Percentiles rank a stretch among this genome's conserved stretches.
phyloP scores from a whole-genome alignment of 2,329 filamentous ascomycete genomes.

The Neofusicoccum parvum region DNA sequence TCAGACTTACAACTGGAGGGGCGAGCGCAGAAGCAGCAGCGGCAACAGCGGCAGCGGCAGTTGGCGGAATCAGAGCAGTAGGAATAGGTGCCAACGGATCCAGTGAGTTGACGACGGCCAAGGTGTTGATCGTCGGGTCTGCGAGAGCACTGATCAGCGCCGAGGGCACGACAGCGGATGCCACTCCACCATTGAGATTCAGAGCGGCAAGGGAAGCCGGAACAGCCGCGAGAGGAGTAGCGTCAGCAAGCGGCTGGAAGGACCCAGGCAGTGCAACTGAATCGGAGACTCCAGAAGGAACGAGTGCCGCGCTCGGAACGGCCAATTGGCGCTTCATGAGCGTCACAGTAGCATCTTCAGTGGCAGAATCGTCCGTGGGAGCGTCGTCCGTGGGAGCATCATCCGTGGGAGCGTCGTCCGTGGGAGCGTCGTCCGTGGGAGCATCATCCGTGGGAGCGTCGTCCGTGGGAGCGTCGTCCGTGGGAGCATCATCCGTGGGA shows the following conservation, averaged over 20 bases:
- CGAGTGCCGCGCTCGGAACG: not conserved
- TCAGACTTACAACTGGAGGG: not conserved
- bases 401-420: not conserved
- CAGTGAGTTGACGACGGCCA: not conserved
- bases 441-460: not conserved
- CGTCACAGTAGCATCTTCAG: not conserved
- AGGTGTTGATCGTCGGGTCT: not conserved
- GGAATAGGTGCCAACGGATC: not conserved
- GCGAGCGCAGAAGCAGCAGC: not conserved
- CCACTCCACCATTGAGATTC: not conserved
- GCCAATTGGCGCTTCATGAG: not conserved
- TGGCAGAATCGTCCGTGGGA: not conserved
- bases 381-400: not conserved
- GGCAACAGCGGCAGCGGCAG: not conserved
- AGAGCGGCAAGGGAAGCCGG: conserved; percentile 9
- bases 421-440: not conserved
- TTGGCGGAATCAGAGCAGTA: not conserved
- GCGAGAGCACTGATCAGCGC: not conserved
- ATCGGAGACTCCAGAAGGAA: not conserved
- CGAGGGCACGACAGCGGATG: not conserved
- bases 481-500: too few species aligned
- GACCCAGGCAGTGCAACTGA: not conserved
- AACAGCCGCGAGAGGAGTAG: not conserved
- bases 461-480: too few species aligned
- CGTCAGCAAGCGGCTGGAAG: not conserved